Evolutionary conservation across 2,329 filamentous ascomycete genomes (phyloP), one percentile per base, ranked within the genome.

Genomic region (Tothia fuscella): DNA sequence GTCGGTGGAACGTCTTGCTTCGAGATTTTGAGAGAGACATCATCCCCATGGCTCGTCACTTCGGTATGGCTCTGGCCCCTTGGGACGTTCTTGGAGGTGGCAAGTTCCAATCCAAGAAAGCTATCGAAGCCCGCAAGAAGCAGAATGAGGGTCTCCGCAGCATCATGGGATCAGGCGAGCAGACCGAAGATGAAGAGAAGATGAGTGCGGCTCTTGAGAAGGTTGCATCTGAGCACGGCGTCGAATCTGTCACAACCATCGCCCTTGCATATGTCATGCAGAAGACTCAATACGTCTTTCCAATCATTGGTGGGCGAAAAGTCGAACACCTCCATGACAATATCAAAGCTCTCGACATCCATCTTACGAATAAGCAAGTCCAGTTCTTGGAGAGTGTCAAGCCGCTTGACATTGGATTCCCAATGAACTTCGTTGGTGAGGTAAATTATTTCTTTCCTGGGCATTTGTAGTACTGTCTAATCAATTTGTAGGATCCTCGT

Each of bases 271-370:
- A 85, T 53, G 74, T 84, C n/a, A 70, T 81, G 67, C 67, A 72
- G 46, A 83, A 84, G 62, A 64, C 76, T 1, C 71, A 77, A 0
- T 72, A 81, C 50, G 76, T 85, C 16, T 82, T 82, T 51, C 81
- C 81, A 1, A 74, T 85, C 30, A 65, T 83, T 6, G 79, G 80
- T 12, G 76, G 78, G 1, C 69, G 79, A 9, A 83, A 75, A 49
- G 56, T 82, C 10, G 73, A 79, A 32, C 79, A 85, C 52, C 61
- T 85, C 36, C 70, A 76, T 52, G 68, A 66, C 45, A 84, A 83
- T 50, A 78, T 84, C 47, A 70, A 79, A 52, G 76, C 77, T 0
- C 63, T 86, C 31, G 66, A 63, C 2, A 61, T 84, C 33, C 60
- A 68, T 41, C 61, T 86, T 30, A 70, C 62, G 0, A 55, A 65